These are phyloP conservation scores for Elaeis oleifera DNA, from an alignment of 202 grass and related monocot genomes.

Conservation along the genomic window DNA sequence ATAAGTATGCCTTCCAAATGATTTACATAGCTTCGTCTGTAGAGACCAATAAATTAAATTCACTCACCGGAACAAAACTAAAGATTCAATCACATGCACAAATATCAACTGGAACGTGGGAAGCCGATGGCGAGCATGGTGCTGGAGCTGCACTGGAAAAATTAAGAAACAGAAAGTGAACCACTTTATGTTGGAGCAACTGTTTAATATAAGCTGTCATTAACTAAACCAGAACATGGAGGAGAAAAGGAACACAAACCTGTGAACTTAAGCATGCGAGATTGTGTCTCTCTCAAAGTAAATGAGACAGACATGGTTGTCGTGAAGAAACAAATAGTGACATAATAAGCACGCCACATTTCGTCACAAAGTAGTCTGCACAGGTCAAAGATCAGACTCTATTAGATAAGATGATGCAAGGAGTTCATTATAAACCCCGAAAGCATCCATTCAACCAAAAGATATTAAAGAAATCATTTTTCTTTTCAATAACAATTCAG, in stretches of 20 bases:
- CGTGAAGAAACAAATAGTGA: constrained; percentile 99
- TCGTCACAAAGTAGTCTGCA: constrained; percentile 96
- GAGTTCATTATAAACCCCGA: background rate
- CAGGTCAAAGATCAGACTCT: constrained; percentile 16
- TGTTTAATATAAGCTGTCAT: constrained; percentile 7
- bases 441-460: no score
- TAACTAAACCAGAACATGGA: constrained; percentile 14
- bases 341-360: constrained; percentile 98
- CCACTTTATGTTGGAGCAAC: background rate
- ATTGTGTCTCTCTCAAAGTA: constrained; percentile 95
- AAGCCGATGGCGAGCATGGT: constrained; percentile 89
- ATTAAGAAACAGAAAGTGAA: constrained; percentile 20
- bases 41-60: constrained; percentile 13
- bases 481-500: no score
- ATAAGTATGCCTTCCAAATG: no score
- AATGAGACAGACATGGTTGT: constrained; percentile 99
- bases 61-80: constrained; percentile 94
- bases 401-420: constrained; percentile 24
- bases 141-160: constrained; percentile 98
- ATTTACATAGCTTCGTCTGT: no score
- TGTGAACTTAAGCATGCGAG: constrained; percentile 98
- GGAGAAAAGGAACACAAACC: constrained; percentile 45
- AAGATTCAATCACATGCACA: constrained; percentile 94
- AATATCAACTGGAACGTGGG: constrained; percentile 99
- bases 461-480: no score